These are phyloP conservation scores for Xanthoceras sorbifolium DNA, from an alignment of 345 rosid genomes.

Conservation along the genomic window DNA sequence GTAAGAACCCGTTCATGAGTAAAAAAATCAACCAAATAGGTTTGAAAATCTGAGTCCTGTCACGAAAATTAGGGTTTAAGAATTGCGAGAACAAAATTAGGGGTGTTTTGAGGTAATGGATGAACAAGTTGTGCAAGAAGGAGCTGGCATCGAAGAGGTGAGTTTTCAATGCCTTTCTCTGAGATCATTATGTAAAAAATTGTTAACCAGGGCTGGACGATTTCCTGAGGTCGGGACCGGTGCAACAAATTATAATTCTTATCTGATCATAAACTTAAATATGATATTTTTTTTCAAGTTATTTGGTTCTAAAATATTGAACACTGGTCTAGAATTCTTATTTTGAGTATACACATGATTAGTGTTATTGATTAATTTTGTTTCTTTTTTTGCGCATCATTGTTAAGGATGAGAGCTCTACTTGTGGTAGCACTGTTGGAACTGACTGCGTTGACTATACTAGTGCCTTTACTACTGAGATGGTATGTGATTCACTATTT, in stretches of 20 bases:
- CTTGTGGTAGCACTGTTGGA: slow-evolving; percentile 22
- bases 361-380: background rate
- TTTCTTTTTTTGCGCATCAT: background rate
- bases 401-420: slow-evolving; percentile 21
- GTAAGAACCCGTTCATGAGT: background rate
- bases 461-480: slow-evolving; percentile 17
- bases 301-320: background rate
- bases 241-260: background rate
- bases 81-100: too few species aligned
- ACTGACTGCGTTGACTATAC: slow-evolving; percentile 16
- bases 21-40: background rate
- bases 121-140: slow-evolving; percentile 14
- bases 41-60: too few species aligned
- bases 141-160: slow-evolving; percentile 15
- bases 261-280: too few species aligned
- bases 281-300: too few species aligned
- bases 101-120: slow-evolving; percentile 10
- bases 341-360: slow-evolving; percentile 3
- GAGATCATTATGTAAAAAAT: background rate
- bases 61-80: too few species aligned
- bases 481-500: background rate
- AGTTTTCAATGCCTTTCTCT: slow-evolving; percentile 5
- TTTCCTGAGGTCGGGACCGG: background rate
- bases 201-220: background rate
- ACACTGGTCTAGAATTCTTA: background rate